These are phyloP conservation scores for Ascochyta lentis DNA, from an alignment of 2,329 filamentous ascomycete genomes.

Conservation along the genomic window DNA sequence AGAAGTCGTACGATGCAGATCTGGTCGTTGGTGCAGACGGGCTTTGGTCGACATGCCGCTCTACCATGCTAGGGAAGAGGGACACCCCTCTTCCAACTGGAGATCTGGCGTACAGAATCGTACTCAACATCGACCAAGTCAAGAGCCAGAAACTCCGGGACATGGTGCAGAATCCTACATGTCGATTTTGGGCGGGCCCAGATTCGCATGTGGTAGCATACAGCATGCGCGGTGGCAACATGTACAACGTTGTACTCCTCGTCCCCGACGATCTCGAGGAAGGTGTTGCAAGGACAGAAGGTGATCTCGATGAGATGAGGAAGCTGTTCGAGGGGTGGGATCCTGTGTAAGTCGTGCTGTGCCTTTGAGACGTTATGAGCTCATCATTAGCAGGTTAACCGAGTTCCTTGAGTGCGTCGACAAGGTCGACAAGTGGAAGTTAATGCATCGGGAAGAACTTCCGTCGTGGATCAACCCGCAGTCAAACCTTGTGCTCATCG, in stretches of 20 bases:
- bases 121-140: slow-evolving; percentile 61
- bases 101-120: slow-evolving; percentile 70
- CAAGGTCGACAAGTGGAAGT: slow-evolving; percentile 71
- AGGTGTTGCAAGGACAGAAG: slow-evolving; percentile 59
- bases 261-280: slow-evolving; percentile 68
- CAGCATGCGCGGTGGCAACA: slow-evolving; percentile 62
- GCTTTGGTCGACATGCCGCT: slow-evolving; percentile 65
- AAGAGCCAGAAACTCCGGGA: slow-evolving; percentile 58
- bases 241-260: slow-evolving; percentile 72
- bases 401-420: slow-evolving; percentile 55
- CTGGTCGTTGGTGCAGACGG: slow-evolving; percentile 70
- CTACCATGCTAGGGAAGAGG: slow-evolving; percentile 32
- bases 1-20: slow-evolving; percentile 56
- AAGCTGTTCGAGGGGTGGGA: slow-evolving; percentile 69
- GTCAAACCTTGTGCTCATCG: slow-evolving; percentile 63
- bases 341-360: slow-evolving; percentile 57
- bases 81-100: slow-evolving; percentile 58
- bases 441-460: slow-evolving; percentile 60
- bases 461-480: slow-evolving; percentile 50
- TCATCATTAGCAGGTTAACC: slow-evolving; percentile 24
- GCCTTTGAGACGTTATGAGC: slow-evolving; percentile 23
- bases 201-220: slow-evolving; percentile 68
- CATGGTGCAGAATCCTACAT: slow-evolving; percentile 60
- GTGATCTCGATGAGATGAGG: slow-evolving; percentile 67
- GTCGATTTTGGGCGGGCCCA: slow-evolving; percentile 70